These are phyloP conservation scores for Penicillium sp. DNA, from an alignment of 2,329 filamentous ascomycete species.

Conservation along the genomic window DNA sequence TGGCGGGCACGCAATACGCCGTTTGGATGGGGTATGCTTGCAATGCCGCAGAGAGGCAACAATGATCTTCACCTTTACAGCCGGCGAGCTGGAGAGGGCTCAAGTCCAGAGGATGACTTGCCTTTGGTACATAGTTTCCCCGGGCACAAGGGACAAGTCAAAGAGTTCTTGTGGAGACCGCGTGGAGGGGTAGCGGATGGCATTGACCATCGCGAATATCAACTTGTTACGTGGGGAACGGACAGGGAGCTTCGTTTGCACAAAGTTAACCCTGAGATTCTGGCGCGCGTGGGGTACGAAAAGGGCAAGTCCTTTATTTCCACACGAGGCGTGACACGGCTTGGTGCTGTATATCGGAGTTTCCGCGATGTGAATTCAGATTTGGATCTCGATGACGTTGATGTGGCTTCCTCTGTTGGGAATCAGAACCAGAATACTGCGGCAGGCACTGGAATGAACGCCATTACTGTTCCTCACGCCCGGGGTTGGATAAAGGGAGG, in stretches of 20 bases:
- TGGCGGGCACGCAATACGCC: constrained; percentile 91
- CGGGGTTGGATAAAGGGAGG: constrained; percentile 47
- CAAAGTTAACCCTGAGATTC: constrained; percentile 63
- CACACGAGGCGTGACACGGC: constrained; percentile 72
- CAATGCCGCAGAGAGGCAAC: constrained; percentile 89
- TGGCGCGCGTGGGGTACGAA: constrained; percentile 69
- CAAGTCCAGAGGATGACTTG: constrained; percentile 37
- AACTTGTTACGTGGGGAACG: constrained; percentile 88
- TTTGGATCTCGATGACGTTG: constrained; percentile 55
- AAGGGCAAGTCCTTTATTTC: constrained; percentile 66
- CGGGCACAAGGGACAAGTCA: constrained; percentile 66
- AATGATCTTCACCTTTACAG: constrained; percentile 84
- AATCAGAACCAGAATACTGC: constrained; percentile 25
- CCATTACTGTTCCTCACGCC: constrained; percentile 55
- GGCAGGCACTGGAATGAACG: constrained; percentile 47
- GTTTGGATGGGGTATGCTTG: constrained; percentile 80
- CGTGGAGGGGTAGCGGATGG: constrained; percentile 68
- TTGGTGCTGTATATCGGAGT: constrained; percentile 79
- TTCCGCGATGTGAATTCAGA: constrained; percentile 71
- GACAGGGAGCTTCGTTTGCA: constrained; percentile 81
- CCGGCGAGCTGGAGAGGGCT: constrained; percentile 50
- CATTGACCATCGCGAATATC: constrained; percentile 84
- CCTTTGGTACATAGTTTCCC: constrained; percentile 53
- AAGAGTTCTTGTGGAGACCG: constrained; percentile 87
- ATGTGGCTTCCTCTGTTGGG: constrained; percentile 32